Percentiles rank a stretch among this genome's conserved stretches.
These are phyloP conservation scores for Noccaea bulbosa DNA, from an alignment of 345 rosid genomes.

Conservation along the genomic window DNA sequence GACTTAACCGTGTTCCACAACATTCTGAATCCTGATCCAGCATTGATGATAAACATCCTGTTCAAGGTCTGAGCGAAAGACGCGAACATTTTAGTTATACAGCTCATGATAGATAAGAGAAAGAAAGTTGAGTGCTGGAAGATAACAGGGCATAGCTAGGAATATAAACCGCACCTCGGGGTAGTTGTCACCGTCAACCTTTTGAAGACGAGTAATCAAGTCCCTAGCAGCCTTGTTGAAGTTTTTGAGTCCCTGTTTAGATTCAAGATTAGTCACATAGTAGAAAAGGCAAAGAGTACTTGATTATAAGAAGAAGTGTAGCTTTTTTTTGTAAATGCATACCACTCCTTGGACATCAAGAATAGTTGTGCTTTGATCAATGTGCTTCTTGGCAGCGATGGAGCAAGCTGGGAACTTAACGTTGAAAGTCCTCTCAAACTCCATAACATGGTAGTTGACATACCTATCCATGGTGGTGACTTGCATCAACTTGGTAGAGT, in stretches of 20 bases:
- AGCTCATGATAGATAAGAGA: not conserved
- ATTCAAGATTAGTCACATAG: not conserved
- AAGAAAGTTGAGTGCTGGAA: not conserved
- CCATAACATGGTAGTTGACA: conserved; percentile 87
- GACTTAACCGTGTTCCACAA: conserved; percentile 94
- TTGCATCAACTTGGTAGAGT: conserved; percentile 87
- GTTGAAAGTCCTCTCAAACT: conserved; percentile 83
- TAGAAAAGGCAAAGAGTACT: not conserved
- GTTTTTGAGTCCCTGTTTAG: conserved; percentile 69
- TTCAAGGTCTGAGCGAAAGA: conserved; percentile 69
- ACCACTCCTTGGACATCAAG: conserved; percentile 99
- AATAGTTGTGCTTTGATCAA: conserved; percentile 96
- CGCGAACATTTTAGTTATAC: not conserved
- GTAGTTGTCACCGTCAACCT: conserved; percentile 89
- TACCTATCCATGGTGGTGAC: conserved; percentile 92
- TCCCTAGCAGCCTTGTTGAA: conserved; percentile 95
- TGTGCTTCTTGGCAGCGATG: conserved; percentile 80
- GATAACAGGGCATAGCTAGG: not conserved
- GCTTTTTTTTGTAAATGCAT: conserved; percentile 20
- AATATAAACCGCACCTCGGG: conserved; percentile 68
- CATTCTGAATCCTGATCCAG: conserved; percentile 98
- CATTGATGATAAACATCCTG: conserved; percentile 98
- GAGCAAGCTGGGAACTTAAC: conserved; percentile 90
- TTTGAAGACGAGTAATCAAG: conserved; percentile 77
- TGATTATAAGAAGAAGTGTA: no score